Percentiles rank a stretch among this genome's conserved stretches.
phyloP scores from a whole-genome alignment of 2,329 filamentous ascomycete species.

The Penicillium sp. region DNA sequence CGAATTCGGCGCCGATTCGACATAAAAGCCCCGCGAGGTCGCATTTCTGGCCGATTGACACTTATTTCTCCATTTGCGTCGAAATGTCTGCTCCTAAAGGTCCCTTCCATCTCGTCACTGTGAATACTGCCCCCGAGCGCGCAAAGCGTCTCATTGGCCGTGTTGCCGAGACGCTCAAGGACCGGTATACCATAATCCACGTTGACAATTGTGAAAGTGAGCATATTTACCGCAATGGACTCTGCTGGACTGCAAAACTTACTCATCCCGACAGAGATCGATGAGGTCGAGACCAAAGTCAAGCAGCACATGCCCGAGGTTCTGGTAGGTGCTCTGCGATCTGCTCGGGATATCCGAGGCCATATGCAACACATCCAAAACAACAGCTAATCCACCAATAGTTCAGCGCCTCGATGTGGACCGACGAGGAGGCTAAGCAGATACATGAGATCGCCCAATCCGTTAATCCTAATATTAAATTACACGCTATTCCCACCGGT shows the following conservation, averaged over 20 bases:
- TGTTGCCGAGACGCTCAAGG: slow-evolving; percentile 64
- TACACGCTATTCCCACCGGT: slow-evolving; percentile 48
- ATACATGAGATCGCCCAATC: slow-evolving; percentile 44
- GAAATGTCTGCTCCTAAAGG: slow-evolving; percentile 51
- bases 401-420: slow-evolving; percentile 68
- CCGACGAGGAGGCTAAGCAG: slow-evolving; percentile 42
- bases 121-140: slow-evolving; percentile 69
- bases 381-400: slow-evolving; percentile 32
- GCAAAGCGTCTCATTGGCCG: slow-evolving; percentile 66
- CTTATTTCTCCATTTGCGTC: slow-evolving; percentile 6
- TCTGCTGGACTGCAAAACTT: neutral
- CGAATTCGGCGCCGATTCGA: slow-evolving; percentile 10
- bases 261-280: slow-evolving; percentile 44
- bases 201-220: slow-evolving; percentile 66
- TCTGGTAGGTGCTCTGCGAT: slow-evolving; percentile 49
- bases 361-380: neutral
- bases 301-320: slow-evolving; percentile 58
- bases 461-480: slow-evolving; percentile 45
- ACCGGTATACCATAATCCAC: slow-evolving; percentile 66
- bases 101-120: slow-evolving; percentile 67
- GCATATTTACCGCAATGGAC: slow-evolving; percentile 23
- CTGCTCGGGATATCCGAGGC: slow-evolving; percentile 13
- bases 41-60: slow-evolving; percentile 7
- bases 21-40: slow-evolving; percentile 25
- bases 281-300: slow-evolving; percentile 60